Percentiles rank a stretch among this genome's conserved stretches.
phyloP scores from a whole-genome alignment of 331 rosid genomes.

The Phaseolus coccineus region DNA sequence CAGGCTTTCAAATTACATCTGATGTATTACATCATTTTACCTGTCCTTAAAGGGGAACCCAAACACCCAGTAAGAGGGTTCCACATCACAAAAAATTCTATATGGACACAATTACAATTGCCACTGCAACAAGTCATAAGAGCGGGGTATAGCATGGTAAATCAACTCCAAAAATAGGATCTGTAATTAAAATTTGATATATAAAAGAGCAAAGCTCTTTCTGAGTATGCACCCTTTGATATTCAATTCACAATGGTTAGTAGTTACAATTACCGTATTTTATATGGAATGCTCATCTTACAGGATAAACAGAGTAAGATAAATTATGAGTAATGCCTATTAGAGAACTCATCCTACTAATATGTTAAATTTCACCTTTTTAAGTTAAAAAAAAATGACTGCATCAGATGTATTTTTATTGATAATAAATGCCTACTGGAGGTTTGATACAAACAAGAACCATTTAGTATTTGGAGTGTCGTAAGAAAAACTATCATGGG shows the following conservation, averaged over 20 bases:
- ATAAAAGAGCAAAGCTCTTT: not conserved
- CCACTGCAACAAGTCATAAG: not conserved
- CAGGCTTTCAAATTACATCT: not conserved
- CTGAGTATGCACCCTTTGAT: not conserved
- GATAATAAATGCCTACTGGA: not conserved
- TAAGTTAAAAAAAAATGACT: not conserved
- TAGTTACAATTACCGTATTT: not conserved
- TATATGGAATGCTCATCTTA: slow-evolving; percentile 5
- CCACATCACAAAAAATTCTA: not conserved
- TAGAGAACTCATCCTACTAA: slow-evolving; percentile 2
- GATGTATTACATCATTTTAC: not conserved
- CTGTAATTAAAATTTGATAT: not conserved
- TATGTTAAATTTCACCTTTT: slow-evolving; percentile 2
- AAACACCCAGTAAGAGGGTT: not conserved
- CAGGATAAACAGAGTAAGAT: not conserved
- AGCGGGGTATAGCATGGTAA: not conserved
- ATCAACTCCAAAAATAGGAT: slow-evolving; percentile 7
- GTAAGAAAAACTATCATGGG: not conserved
- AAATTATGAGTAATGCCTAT: slow-evolving; percentile 9
- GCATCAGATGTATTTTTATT: not conserved
- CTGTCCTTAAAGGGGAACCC: not conserved
- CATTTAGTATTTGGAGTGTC: slow-evolving; percentile 16
- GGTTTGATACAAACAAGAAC: slow-evolving; percentile 12
- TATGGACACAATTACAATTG: not conserved
- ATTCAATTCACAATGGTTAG: slow-evolving; percentile 9